phyloP scores from a whole-genome alignment of 768 basidiomycete species.

The Mycena albidolilacea region DNA sequence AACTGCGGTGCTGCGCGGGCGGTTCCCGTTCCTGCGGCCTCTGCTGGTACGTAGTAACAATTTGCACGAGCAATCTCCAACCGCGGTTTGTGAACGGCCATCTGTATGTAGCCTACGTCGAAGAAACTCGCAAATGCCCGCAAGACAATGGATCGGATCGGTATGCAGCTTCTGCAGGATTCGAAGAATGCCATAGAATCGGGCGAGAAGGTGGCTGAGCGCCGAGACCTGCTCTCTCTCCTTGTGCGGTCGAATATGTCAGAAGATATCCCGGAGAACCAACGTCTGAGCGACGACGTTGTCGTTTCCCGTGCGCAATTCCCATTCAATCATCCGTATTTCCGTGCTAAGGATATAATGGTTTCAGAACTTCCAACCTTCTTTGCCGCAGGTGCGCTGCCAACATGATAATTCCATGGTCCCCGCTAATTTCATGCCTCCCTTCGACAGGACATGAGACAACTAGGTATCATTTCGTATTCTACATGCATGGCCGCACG shows the following conservation, averaged over 20 bases:
- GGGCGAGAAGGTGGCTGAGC: not conserved
- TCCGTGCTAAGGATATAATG: slow-evolving; percentile 34
- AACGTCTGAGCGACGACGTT: slow-evolving; percentile 48
- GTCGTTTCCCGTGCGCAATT: slow-evolving; percentile 25
- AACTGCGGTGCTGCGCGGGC: not conserved
- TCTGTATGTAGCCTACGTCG: not conserved
- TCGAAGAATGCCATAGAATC: not conserved
- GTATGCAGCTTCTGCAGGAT: slow-evolving; percentile 1
- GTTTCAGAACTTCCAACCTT: slow-evolving; percentile 51
- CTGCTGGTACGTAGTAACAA: not conserved
- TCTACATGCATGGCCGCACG: no score
- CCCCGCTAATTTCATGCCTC: no score
- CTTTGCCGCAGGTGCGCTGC: slow-evolving; percentile 24
- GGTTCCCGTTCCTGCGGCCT: not conserved
- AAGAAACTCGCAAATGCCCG: not conserved
- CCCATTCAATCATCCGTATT: not conserved
- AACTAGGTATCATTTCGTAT: slow-evolving; percentile 40
- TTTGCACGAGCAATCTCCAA: not conserved
- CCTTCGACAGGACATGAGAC: slow-evolving; percentile 58
- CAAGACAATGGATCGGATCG: slow-evolving; percentile 12
- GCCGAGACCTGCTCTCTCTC: slow-evolving; percentile 60
- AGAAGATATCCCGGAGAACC: slow-evolving; percentile 51
- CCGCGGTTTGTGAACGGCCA: no score
- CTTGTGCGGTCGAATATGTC: slow-evolving; percentile 66
- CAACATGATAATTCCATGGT: no score